These are phyloP conservation scores for Eurotiales sp. DNA, from an alignment of 2,329 filamentous ascomycete species.

Conservation along the genomic window DNA sequence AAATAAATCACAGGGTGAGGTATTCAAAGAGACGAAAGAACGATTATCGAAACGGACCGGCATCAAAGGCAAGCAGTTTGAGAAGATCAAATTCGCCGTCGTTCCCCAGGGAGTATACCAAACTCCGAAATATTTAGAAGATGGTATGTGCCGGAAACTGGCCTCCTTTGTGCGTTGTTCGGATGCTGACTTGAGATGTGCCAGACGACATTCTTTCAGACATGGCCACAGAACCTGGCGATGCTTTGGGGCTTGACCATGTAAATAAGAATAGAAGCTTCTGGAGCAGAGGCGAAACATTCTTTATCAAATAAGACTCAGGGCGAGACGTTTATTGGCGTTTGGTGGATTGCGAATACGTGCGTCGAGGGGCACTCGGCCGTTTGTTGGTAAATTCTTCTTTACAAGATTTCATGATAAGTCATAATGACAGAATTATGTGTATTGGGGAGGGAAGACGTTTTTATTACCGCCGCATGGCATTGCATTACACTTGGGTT, in stretches of 20 bases:
- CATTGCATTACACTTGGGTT: no score
- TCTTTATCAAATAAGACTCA: constrained; percentile 56
- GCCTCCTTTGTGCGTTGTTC: not conserved
- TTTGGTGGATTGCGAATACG: constrained; percentile 2
- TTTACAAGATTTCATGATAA: not conserved
- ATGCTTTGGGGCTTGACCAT: constrained; percentile 67
- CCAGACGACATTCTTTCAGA: constrained; percentile 46
- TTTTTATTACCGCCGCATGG: no score
- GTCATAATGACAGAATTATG: no score
- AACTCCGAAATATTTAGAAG: constrained; percentile 76
- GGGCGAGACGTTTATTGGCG: not conserved
- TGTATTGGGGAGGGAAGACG: not conserved
- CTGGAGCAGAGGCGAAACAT: constrained; percentile 59
- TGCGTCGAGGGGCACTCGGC: no score
- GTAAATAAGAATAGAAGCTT: constrained; percentile 58
- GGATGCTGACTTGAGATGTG: not conserved
- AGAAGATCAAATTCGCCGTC: constrained; percentile 95
- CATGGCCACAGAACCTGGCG: constrained; percentile 71
- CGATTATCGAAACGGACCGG: constrained; percentile 88
- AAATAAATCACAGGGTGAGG: constrained; percentile 60
- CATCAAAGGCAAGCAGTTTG: constrained; percentile 95
- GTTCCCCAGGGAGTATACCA: constrained; percentile 68
- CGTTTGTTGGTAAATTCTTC: not conserved
- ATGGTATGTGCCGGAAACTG: constrained; percentile 60
- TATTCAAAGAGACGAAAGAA: constrained; percentile 88